Conservation (phyloP, 2,329 filamentous ascomycete species). For the Graphilbum fragrans region DNA sequence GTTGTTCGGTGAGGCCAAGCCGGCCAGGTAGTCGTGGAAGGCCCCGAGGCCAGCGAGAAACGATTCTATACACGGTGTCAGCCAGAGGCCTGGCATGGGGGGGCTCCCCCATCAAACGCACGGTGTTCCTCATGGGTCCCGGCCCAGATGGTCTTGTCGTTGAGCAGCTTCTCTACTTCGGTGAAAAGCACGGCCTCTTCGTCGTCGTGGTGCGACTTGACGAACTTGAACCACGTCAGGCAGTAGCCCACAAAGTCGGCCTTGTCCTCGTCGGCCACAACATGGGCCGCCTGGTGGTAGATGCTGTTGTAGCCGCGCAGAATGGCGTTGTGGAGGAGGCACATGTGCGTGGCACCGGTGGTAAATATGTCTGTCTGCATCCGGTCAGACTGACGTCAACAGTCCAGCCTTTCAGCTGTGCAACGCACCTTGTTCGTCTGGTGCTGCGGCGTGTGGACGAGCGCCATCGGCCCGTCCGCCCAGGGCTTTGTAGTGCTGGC, state of each 20-base stretch:
- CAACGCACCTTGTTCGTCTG: constrained; percentile 33
- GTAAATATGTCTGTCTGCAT: constrained; percentile 44
- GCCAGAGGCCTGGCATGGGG: not conserved
- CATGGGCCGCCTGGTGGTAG: constrained; percentile 43
- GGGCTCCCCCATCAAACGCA: constrained; percentile 14
- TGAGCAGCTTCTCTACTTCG: constrained; percentile 37
- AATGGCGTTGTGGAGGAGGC: constrained; percentile 48
- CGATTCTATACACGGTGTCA: constrained; percentile 17
- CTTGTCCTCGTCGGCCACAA: constrained; percentile 34
- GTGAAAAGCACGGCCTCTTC: constrained; percentile 46
- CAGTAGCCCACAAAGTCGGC: constrained; percentile 45
- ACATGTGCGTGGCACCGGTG: constrained; percentile 48
- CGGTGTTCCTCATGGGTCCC: constrained; percentile 43
- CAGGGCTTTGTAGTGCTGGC: constrained; percentile 20
- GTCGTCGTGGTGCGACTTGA: constrained; percentile 48
- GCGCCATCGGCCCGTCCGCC: constrained; percentile 42
- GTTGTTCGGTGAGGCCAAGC: constrained; percentile 25
- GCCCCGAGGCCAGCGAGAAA: constrained; percentile 39
- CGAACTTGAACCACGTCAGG: constrained; percentile 45
- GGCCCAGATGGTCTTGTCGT: constrained; percentile 36
- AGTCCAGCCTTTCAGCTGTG: not conserved
- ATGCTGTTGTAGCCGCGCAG: constrained; percentile 54
- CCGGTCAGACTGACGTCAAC: not conserved
- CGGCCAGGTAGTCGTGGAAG: constrained; percentile 39
- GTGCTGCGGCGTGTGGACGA: constrained; percentile 41